Conservation (phyloP, 352 stramenopile species). For the Phytophthora fragariae region DNA sequence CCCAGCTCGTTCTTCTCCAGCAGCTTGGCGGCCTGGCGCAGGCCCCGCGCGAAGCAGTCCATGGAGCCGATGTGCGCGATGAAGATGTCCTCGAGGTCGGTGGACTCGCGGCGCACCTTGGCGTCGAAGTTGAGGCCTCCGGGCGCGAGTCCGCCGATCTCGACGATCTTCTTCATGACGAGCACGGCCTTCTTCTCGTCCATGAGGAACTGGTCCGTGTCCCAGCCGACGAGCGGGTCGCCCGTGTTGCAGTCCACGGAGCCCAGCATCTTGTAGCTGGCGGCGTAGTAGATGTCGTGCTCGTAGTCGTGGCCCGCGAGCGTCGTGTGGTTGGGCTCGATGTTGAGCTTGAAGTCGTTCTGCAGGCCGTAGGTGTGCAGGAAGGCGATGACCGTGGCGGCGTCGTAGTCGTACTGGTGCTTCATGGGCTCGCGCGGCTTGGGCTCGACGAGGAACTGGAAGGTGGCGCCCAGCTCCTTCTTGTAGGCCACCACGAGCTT, state of each 20-base stretch:
- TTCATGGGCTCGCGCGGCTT: slow-evolving; percentile 90
- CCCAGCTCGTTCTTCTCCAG: slow-evolving; percentile 61
- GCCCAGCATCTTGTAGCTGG: slow-evolving; percentile 78
- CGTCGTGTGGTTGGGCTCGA: slow-evolving; percentile 90
- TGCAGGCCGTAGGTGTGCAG: slow-evolving; percentile 78
- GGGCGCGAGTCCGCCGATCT: slow-evolving; percentile 71
- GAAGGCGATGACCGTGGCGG: slow-evolving; percentile 87
- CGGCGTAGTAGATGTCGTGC: slow-evolving; percentile 85
- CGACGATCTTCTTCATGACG: slow-evolving; percentile 79
- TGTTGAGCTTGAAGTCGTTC: slow-evolving; percentile 90
- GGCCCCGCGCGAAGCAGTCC: slow-evolving; percentile 80
- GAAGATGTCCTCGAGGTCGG: slow-evolving; percentile 83
- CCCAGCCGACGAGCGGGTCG: slow-evolving; percentile 52
- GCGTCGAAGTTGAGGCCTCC: slow-evolving; percentile 90
- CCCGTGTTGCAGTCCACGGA: slow-evolving; percentile 91
- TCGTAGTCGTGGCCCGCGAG: slow-evolving; percentile 87
- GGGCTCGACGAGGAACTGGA: slow-evolving; percentile 86
- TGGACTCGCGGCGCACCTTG: slow-evolving; percentile 85
- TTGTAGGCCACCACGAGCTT: slow-evolving; percentile 87
- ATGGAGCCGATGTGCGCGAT: slow-evolving; percentile 89
- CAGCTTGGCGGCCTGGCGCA: slow-evolving; percentile 77
- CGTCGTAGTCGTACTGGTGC: slow-evolving; percentile 93
- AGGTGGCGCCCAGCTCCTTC: slow-evolving; percentile 69
- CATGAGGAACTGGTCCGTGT: slow-evolving; percentile 90
- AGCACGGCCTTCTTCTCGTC: slow-evolving; percentile 80